phyloP scores from a whole-genome alignment of 331 rosid species.

The Ulmus americana region DNA sequence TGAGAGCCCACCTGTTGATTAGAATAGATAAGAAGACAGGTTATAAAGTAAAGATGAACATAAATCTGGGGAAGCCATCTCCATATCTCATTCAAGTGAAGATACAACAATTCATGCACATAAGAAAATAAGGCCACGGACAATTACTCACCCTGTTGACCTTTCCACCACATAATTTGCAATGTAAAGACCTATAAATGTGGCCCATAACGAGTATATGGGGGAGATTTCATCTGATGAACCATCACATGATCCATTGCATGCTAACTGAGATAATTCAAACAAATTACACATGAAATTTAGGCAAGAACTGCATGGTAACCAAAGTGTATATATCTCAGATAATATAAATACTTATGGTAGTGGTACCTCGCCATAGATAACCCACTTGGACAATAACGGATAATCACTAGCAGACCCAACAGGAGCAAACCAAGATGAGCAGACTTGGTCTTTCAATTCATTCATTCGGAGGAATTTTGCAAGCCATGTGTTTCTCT shows the following conservation, averaged over 20 bases:
- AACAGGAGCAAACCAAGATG: conserved; percentile 97
- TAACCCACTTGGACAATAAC: conserved; percentile 92
- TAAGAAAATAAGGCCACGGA: conserved; percentile 9
- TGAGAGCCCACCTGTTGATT: conserved; percentile 83
- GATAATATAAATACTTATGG: background rate
- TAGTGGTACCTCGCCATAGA: conserved; percentile 80
- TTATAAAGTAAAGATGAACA: background rate
- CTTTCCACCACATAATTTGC: conserved; percentile 95
- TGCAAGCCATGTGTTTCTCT: conserved; percentile 71
- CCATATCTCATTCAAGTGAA: background rate
- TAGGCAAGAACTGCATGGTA: background rate
- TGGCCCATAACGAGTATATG: conserved; percentile 93
- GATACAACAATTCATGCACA: conserved; percentile 5
- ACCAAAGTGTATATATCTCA: conserved; percentile 7
- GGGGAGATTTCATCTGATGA: conserved; percentile 87
- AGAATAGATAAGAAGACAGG: conserved; percentile 10
- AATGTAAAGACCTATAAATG: conserved; percentile 92
- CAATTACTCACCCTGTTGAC: conserved; percentile 79
- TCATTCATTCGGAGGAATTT: conserved; percentile 78
- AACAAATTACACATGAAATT: conserved; percentile 20
- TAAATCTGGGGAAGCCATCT: background rate
- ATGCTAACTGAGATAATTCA: conserved; percentile 58
- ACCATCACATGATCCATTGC: conserved; percentile 83
- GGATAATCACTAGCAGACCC: conserved; percentile 98
- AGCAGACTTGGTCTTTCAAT: conserved; percentile 86